A percentile compares a stretch with the other conserved stretches of the same genome.
Conservation (phyloP, 768 basidiomycete genomes). For the Lentinula boryana region DNA sequence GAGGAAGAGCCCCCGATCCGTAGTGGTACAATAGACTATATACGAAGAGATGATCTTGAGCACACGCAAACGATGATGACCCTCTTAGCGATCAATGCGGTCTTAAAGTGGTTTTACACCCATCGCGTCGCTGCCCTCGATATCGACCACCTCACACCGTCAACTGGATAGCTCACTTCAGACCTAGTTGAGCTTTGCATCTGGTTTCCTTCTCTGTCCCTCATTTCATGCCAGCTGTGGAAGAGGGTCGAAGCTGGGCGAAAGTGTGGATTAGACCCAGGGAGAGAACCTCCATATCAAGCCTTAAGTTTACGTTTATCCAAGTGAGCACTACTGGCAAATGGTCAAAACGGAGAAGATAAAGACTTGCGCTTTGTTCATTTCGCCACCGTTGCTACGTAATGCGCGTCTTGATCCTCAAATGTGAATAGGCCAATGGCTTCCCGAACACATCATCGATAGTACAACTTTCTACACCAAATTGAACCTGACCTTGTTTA, state of each 20-base stretch:
- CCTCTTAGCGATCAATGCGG: conserved; percentile 6
- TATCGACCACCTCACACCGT: background rate
- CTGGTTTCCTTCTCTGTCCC: background rate
- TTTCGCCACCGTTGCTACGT: no score
- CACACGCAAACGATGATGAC: background rate
- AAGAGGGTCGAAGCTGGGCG: conserved; percentile 1
- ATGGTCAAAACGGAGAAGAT: no score
- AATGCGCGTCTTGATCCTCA: no score
- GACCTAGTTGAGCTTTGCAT: background rate
- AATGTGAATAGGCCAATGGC: no score
- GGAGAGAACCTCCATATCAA: background rate
- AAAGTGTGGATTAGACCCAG: background rate
- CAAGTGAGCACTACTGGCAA: no score
- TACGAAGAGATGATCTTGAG: conserved; percentile 1
- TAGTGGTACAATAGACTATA: conserved; percentile 17
- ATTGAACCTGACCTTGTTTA: no score
- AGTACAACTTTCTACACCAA: no score
- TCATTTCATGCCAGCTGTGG: background rate
- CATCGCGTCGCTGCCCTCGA: no score
- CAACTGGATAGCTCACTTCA: background rate
- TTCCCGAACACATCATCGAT: no score
- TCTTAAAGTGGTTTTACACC: background rate
- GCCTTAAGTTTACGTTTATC: background rate
- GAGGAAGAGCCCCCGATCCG: conserved; percentile 5
- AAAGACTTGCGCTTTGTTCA: no score